Base-by-base conservation (phyloP, 352 stramenopile species). In the Globisporangium apiculatum region DNA sequence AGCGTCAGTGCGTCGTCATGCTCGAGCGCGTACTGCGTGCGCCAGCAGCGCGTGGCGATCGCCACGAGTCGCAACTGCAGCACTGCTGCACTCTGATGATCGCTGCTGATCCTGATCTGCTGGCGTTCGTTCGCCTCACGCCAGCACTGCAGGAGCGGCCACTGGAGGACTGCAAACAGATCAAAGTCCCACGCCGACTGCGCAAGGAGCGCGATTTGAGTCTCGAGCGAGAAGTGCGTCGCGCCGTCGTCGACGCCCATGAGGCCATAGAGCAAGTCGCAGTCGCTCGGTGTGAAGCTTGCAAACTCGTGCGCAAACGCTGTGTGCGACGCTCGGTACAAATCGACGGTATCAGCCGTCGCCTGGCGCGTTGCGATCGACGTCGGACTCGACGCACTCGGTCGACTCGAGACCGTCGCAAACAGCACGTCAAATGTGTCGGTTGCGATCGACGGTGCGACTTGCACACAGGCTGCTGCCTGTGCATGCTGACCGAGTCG, bases 361-460 rank as follows among this genome's bases (percentile, higher is more conserved):
- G 2, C 6, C 1, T 38, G 15, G 14, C 40, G 17, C 17, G n/a
- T 43, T 8, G 7, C 40, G 40, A 43, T 43, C 40, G 4, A 8
- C 7, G 11, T 10, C 15, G 58, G 37, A 48, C 14, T 55, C 24
- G 24, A 3, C 24, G 24, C 2, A 31, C 24, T 31, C 24, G 24
- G 0, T 31, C 24, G 24, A 31, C 24, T 31, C 24, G 2, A 31
- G 4, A 58, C 18, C 4, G 37, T 47, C 9, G 24, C 52, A 17
- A 80, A 84, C 46, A 88, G 78, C 5, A 93, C 58, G 46, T 91
- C 81, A 59, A 93, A 93, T 0, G 80, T 91, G 58, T 93, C 80
- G 41, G 67, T 89, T 5, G 72, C 67, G 18, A 76, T 64, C 8
- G 78, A 68, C 11, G 73, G 67, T 0, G 71, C 57, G 6, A 75